phyloP scores from a whole-genome alignment of 2,329 filamentous ascomycete genomes.

The Colletotrichum musae region DNA sequence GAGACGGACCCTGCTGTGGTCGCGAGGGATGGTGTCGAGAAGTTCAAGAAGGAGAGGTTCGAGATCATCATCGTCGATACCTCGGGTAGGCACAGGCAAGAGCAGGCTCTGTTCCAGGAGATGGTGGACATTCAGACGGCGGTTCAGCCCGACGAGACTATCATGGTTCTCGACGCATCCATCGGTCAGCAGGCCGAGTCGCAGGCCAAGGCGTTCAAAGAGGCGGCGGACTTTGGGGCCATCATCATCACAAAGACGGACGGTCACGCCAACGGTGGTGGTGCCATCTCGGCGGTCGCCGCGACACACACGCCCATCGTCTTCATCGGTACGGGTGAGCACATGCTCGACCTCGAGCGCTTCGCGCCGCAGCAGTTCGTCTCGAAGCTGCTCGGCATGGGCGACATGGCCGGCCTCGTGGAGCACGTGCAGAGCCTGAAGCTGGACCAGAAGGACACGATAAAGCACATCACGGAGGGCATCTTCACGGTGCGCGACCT shows the following conservation, averaged over 20 bases:
- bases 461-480: conserved; percentile 98
- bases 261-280: conserved; percentile 93
- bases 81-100: conserved; percentile 93
- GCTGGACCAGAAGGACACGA: conserved; percentile 97
- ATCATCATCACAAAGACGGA: conserved; percentile 99
- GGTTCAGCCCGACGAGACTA: conserved; percentile 93
- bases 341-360: conserved; percentile 93
- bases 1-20: conserved; percentile 96
- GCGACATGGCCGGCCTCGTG: conserved; percentile 93
- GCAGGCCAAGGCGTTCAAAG: conserved; percentile 97
- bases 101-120: conserved; percentile 94
- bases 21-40: conserved; percentile 94
- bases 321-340: conserved; percentile 97
- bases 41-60: conserved; percentile 99
- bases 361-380: conserved; percentile 96
- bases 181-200: conserved; percentile 97
- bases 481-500: conserved; percentile 96
- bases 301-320: conserved; percentile 97
- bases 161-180: conserved; percentile 97
- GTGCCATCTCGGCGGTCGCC: conserved; percentile 96
- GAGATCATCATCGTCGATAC: conserved; percentile 99
- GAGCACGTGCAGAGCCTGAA: conserved; percentile 98
- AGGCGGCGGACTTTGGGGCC: conserved; percentile 94
- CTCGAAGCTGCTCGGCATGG: conserved; percentile 95
- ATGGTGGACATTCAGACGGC: conserved; percentile 97